These are phyloP conservation scores for Furcasterigmium sp. DNA, from an alignment of 2,329 filamentous ascomycete genomes.

Conservation along the genomic window DNA sequence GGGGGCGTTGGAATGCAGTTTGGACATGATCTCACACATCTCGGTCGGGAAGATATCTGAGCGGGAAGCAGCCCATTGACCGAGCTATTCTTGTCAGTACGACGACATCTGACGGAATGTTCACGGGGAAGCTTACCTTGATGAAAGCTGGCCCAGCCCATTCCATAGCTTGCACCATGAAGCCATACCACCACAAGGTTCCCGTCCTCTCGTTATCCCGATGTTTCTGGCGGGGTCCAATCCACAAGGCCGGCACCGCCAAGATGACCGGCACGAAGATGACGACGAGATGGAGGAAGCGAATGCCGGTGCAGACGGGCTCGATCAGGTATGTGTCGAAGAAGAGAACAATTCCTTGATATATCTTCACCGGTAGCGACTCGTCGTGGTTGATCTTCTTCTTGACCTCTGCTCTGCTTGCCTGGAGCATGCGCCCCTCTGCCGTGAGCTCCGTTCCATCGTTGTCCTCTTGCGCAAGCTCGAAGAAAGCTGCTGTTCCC, in stretches of 20 bases:
- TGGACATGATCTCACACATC: constrained; percentile 90
- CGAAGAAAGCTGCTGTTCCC: constrained; percentile 52
- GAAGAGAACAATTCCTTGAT: constrained; percentile 58
- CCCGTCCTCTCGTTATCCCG: constrained; percentile 72
- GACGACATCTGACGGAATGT: too few relatives aligned
- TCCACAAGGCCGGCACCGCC: constrained; percentile 73
- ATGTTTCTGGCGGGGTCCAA: constrained; percentile 59
- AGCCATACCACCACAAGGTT: constrained; percentile 90
- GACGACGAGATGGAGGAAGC: constrained; percentile 80
- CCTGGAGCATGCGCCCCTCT: constrained; percentile 82
- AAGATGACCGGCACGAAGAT: constrained; percentile 91
- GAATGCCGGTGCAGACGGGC: constrained; percentile 76
- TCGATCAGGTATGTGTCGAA: constrained; percentile 74
- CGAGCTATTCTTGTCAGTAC: too few relatives aligned
- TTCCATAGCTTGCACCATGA: constrained; percentile 87
- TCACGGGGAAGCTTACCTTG: constrained; percentile 54
- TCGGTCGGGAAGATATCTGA: constrained; percentile 94
- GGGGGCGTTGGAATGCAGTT: constrained; percentile 88
- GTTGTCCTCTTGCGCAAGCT: constrained; percentile 51
- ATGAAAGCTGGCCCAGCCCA: constrained; percentile 92
- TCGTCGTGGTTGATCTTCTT: constrained; percentile 62
- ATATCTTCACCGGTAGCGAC: constrained; percentile 50
- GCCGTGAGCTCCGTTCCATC: constrained; percentile 53
- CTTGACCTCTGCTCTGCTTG: constrained; percentile 70
- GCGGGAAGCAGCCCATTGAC: constrained; percentile 96